phyloP scores from a whole-genome alignment of 306 rosid species.

The Cucumis cinereus region DNA sequence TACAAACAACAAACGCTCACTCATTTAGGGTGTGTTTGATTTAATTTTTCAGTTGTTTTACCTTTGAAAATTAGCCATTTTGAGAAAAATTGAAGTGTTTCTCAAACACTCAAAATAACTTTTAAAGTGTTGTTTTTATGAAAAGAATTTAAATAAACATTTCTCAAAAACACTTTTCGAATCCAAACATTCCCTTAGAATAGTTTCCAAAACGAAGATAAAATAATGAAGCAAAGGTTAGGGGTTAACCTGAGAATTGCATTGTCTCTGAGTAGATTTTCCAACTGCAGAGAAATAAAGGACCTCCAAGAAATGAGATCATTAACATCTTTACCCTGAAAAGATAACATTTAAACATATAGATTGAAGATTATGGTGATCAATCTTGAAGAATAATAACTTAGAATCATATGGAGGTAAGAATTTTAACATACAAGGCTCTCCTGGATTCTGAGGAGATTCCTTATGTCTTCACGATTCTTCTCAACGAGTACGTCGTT shows the following conservation, averaged over 20 bases:
- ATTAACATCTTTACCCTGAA: conserved; percentile 47
- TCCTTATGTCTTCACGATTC: conserved; percentile 41
- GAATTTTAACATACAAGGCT: conserved; percentile 38
- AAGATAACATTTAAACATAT: background rate
- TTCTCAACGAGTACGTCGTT: conserved; percentile 43
- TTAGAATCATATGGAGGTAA: conserved; percentile 11
- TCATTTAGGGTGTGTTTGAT: background rate
- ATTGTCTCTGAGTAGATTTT: conserved; percentile 44
- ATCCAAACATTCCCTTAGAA: no score
- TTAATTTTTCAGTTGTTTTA: no score
- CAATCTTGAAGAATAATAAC: background rate
- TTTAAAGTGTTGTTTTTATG: no score
- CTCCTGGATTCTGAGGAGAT: conserved; percentile 43
- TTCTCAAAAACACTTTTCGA: no score
- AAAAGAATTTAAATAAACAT: no score
- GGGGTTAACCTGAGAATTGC: conserved; percentile 58
- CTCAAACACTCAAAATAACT: no score
- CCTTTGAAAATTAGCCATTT: no score
- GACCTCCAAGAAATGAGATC: conserved; percentile 68
- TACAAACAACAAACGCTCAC: conserved; percentile 15
- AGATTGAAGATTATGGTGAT: background rate
- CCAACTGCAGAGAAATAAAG: conserved; percentile 48
- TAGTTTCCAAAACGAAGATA: background rate
- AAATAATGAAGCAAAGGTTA: background rate
- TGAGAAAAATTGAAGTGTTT: no score